phyloP scores from a whole-genome alignment of 1,284 basidiomycete species.

The Boletus semigastroideus region DNA sequence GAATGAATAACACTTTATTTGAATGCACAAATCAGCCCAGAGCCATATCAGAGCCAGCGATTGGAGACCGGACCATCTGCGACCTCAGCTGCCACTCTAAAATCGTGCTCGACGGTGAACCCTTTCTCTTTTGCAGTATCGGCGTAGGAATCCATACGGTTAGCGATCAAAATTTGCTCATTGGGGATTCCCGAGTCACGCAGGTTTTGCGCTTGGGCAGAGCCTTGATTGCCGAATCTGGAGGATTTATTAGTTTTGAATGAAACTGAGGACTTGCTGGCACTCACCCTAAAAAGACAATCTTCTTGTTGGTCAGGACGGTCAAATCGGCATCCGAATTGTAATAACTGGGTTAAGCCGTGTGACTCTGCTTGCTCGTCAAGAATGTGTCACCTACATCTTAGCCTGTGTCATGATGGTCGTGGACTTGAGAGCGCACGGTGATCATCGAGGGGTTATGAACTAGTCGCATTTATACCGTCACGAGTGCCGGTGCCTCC shows the following conservation, averaged over 20 bases:
- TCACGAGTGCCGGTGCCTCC: not conserved
- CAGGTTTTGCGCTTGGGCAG: constrained; percentile 65
- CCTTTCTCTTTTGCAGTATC: constrained; percentile 56
- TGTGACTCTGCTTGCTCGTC: not conserved
- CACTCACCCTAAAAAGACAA: constrained; percentile 59
- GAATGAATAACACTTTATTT: constrained; percentile 52
- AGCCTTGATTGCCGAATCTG: constrained; percentile 67
- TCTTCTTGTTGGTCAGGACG: constrained; percentile 48
- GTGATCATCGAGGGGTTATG: not conserved
- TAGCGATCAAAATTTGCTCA: constrained; percentile 58
- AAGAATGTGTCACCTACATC: constrained; percentile 38
- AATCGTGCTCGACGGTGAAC: constrained; percentile 58
- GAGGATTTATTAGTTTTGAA: not conserved
- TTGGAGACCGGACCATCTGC: constrained; percentile 46
- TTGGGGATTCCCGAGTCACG: constrained; percentile 64
- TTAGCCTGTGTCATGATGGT: constrained; percentile 42
- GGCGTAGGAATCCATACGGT: constrained; percentile 57
- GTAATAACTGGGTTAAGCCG: constrained; percentile 46
- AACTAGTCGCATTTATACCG: constrained; percentile 11
- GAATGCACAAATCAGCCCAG: constrained; percentile 2
- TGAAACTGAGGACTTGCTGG: constrained; percentile 4
- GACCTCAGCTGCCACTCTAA: constrained; percentile 51
- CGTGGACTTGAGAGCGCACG: not conserved
- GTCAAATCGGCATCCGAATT: constrained; percentile 57
- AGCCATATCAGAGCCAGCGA: not conserved